Evolutionary conservation across 139 green algal genomes (phyloP).

Genomic region (Coelastrella sp.): DNA sequence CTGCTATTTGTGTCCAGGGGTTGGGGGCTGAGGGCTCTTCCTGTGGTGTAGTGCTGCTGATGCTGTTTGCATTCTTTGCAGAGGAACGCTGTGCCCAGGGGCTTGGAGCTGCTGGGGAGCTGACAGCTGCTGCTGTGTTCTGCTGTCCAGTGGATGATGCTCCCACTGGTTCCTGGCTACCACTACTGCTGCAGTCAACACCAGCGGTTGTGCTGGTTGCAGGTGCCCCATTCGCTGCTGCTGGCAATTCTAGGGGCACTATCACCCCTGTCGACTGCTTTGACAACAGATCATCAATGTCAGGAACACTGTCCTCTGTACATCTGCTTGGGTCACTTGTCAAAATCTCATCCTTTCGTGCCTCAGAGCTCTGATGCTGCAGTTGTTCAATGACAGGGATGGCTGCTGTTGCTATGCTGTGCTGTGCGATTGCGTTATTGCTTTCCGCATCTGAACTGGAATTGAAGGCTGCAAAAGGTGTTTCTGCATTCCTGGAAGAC

Average conservation of each 20-base stretch:
- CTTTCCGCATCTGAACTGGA: too few relatives aligned
- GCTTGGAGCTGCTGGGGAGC: constrained; percentile 4
- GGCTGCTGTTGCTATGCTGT: background rate
- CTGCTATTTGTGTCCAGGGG: constrained; percentile 8
- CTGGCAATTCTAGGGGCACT: background rate
- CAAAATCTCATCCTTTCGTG: background rate
- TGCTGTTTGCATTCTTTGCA: background rate
- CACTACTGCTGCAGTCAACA: background rate
- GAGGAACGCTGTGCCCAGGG: background rate
- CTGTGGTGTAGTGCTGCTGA: background rate
- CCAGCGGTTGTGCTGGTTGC: background rate
- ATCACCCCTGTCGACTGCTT: background rate
- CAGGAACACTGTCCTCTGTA: background rate
- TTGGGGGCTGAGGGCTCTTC: background rate
- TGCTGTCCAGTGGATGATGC: too few relatives aligned
- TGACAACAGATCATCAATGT: background rate
- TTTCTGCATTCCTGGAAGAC: background rate
- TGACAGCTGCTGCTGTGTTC: background rate
- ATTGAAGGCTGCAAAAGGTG: background rate
- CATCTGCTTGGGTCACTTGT: background rate
- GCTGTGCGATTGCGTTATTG: background rate
- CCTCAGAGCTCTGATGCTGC: background rate
- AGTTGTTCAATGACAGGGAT: background rate
- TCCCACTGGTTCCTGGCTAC: background rate
- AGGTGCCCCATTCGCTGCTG: background rate